A percentile compares a stretch with the other conserved stretches of the same genome.
These are phyloP conservation scores for Echium plantagineum DNA, from an alignment of 257 asterid species.

Conservation along the genomic window DNA sequence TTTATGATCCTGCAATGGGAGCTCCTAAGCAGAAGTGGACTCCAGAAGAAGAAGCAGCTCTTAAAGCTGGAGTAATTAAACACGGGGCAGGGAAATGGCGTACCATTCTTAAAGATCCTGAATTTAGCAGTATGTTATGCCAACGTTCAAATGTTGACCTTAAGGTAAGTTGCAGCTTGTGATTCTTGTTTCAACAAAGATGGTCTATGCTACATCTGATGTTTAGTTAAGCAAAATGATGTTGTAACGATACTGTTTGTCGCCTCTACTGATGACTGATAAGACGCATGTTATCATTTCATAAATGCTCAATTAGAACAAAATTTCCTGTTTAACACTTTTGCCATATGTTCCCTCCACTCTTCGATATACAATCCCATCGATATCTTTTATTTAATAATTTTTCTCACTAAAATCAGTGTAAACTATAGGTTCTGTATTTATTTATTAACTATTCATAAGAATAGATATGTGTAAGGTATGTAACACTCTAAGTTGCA, in stretches of 20 bases:
- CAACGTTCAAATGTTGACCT: slow-evolving; percentile 92
- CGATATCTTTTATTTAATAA: too few species aligned
- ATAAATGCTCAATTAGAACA: not conserved
- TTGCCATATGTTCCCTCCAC: too few species aligned
- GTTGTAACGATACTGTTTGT: slow-evolving; percentile 1
- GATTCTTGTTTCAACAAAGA: not conserved
- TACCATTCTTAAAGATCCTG: slow-evolving; percentile 88
- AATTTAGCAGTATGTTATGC: slow-evolving; percentile 60
- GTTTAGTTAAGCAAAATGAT: not conserved
- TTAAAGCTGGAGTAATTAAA: slow-evolving; percentile 89
- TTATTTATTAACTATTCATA: too few species aligned
- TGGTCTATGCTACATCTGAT: not conserved
- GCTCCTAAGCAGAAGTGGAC: slow-evolving; percentile 99
- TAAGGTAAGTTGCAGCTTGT: slow-evolving; percentile 39
- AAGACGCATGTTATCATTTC: too few species aligned
- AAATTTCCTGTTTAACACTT: not conserved
- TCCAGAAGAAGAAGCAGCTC: slow-evolving; percentile 97
- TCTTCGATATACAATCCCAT: too few species aligned
- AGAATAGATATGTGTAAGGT: not conserved
- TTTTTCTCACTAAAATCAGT: too few species aligned
- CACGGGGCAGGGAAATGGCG: slow-evolving; percentile 99
- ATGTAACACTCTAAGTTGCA: not conserved
- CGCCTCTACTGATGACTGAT: not conserved
- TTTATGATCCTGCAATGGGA: slow-evolving; percentile 45
- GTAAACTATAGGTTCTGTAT: too few species aligned